Evolutionary conservation across 2,329 filamentous ascomycete species (phyloP), one percentile per base, ranked within the genome.

Genomic region (Trichoderma sp.): DNA sequence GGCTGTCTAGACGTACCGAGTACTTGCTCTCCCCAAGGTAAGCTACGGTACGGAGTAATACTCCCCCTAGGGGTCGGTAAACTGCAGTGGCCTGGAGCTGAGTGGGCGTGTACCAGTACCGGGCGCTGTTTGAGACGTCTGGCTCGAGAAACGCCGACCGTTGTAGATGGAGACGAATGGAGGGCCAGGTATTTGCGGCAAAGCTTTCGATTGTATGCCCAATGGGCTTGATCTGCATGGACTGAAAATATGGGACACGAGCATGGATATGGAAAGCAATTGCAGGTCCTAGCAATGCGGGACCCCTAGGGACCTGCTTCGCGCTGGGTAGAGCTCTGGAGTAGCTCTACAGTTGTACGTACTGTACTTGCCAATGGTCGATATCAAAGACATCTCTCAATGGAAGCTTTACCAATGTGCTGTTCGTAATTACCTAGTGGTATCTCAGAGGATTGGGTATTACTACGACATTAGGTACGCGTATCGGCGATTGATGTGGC

Each of bases 21-120:
- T n/a, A 19, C 61, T 64, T 64, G 37, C 29, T 27, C 27, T 14
- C 29, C 47, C 47, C 37, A 27, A 49, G n/a, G 59, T 31, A 62
- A n/a, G 31, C 43, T 53, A 21, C 21, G 35, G 57, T 59, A 59
- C 57, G 33, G 35, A 59, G 35, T 29, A 59, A 56, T 56, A 56
- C 57, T 43, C 57, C 21, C 43, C 21, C 27, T 31, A 31, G 53
- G 53, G 53, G 53, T 31, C 53, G 29, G 53, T n/a, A 56, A 55
- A 55, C 49, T 27, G 27, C 27, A 27, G 31, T 6, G 53, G 16
- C 16, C 8, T 33, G 53, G 53, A 56, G 53, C 53, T 59, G 40
- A 43, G 57, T n/a, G 56, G 56, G 56, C 31, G 21, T 29, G 24
- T 29, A 56, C 27, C 29, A 16, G 53, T 33, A 56, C 53, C 53